These are phyloP conservation scores for Limnanthes douglasii DNA, from an alignment of 345 rosid species.

Conservation along the genomic window DNA sequence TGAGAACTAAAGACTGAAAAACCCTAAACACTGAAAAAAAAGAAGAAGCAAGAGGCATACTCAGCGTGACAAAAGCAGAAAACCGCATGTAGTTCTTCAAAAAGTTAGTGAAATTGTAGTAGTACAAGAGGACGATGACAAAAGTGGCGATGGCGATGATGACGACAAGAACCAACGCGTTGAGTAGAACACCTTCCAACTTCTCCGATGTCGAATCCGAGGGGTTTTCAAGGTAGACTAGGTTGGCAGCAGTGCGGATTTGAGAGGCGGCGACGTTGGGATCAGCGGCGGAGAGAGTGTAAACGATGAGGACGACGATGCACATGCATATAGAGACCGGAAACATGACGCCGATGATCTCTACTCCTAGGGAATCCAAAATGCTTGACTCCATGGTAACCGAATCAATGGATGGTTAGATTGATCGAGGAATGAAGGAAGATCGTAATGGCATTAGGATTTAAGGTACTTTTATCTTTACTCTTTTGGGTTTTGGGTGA, in stretches of 20 bases:
- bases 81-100: slow-evolving; percentile 93
- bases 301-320: slow-evolving; percentile 82
- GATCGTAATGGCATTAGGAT: too few species aligned
- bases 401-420: too few species aligned
- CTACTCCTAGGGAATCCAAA: slow-evolving; percentile 62
- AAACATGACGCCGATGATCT: slow-evolving; percentile 87
- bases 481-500: background rate
- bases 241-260: slow-evolving; percentile 90
- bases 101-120: slow-evolving; percentile 82
- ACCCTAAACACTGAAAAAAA: background rate
- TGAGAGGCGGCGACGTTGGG: slow-evolving; percentile 31
- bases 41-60: slow-evolving; percentile 11
- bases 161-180: slow-evolving; percentile 75
- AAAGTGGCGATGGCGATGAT: slow-evolving; percentile 71
- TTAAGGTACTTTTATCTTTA: background rate
- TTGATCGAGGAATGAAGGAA: too few species aligned
- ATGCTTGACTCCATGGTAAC: slow-evolving; percentile 57
- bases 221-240: slow-evolving; percentile 77
- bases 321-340: slow-evolving; percentile 96
- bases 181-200: slow-evolving; percentile 76
- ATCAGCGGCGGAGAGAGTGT: slow-evolving; percentile 56
- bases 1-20: slow-evolving; percentile 4
- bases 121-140: slow-evolving; percentile 70
- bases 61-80: slow-evolving; percentile 76
- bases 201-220: slow-evolving; percentile 63